Evolutionary conservation across 1,284 basidiomycete genomes (phyloP).

Genomic region (Termitomyces sp.): DNA sequence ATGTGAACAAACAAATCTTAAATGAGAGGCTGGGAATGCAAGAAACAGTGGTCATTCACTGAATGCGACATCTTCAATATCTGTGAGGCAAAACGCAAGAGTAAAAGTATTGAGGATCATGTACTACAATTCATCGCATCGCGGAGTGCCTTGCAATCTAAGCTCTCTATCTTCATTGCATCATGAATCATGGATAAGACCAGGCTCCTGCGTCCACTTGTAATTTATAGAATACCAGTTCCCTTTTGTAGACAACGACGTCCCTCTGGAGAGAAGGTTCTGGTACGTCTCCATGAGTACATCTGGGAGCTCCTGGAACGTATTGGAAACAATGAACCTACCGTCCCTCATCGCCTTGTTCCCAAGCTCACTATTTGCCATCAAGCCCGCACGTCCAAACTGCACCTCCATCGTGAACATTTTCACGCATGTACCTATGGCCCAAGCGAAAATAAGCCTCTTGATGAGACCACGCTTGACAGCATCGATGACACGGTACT

Average conservation of each 20-base stretch:
- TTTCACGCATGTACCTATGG: constrained; percentile 99
- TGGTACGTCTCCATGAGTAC: constrained; percentile 86
- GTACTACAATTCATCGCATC: too few relatives aligned
- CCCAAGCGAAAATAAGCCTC: constrained; percentile 99
- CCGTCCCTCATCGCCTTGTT: constrained; percentile 93
- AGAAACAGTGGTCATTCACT: neutral
- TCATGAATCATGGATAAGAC: constrained; percentile 97
- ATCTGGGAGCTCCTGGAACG: constrained; percentile 92
- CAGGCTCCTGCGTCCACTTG: constrained; percentile 99
- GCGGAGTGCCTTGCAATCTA: too few relatives aligned
- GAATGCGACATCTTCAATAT: neutral
- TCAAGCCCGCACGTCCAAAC: constrained; percentile 97
- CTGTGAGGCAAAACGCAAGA: neutral
- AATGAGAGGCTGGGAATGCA: neutral
- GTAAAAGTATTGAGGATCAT: too few relatives aligned
- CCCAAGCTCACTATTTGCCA: constrained; percentile 97
- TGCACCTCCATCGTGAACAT: constrained; percentile 99
- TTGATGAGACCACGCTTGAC: constrained; percentile 93
- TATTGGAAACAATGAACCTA: constrained; percentile 96
- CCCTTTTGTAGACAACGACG: constrained; percentile 66
- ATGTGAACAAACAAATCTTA: neutral
- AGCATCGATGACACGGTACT: constrained; percentile 98
- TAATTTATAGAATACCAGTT: constrained; percentile 99
- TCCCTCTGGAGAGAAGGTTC: constrained; percentile 71
- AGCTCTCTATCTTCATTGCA: too few relatives aligned